Percentiles rank a stretch among this genome's conserved stretches.
phyloP scores from a whole-genome alignment of 345 rosid species.

The Moricandia arvensis region DNA sequence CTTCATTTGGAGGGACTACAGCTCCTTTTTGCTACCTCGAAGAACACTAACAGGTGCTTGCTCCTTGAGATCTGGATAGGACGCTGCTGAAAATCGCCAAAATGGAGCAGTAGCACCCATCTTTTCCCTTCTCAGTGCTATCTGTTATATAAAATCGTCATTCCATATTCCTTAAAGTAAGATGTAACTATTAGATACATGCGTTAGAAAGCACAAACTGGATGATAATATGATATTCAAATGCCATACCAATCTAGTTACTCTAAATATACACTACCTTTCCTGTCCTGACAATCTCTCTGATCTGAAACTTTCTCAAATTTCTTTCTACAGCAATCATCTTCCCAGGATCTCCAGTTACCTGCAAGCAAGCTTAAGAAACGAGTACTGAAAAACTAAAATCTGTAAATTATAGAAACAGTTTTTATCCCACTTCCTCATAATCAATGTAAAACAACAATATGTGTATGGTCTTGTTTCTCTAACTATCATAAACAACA shows the following conservation, averaged over 20 bases:
- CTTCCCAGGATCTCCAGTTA: slow-evolving; percentile 98
- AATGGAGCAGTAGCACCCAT: slow-evolving; percentile 93
- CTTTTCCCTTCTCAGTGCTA: slow-evolving; percentile 90
- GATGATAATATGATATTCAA: neutral
- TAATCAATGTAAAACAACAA: slow-evolving; percentile 2
- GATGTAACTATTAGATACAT: slow-evolving; percentile 1
- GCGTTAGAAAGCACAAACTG: slow-evolving; percentile 12
- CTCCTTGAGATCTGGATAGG: slow-evolving; percentile 87
- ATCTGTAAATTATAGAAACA: neutral
- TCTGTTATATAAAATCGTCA: slow-evolving; percentile 44
- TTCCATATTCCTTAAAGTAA: slow-evolving; percentile 9
- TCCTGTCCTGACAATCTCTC: slow-evolving; percentile 80
- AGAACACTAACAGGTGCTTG: slow-evolving; percentile 44
- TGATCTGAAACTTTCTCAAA: slow-evolving; percentile 85
- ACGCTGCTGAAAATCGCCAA: slow-evolving; percentile 96
- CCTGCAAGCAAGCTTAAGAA: slow-evolving; percentile 42
- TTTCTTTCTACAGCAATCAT: slow-evolving; percentile 87
- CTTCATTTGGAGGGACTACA: slow-evolving; percentile 40
- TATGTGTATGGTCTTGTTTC: neutral
- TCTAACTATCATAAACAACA: slow-evolving; percentile 19
- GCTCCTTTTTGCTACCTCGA: slow-evolving; percentile 43
- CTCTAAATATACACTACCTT: slow-evolving; percentile 42
- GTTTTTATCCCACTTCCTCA: neutral
- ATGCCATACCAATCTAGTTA: slow-evolving; percentile 2
- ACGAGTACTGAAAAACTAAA: neutral